Percentiles rank a stretch among this genome's conserved stretches.
Conservation (phyloP, 2,329 filamentous ascomycete species). For the Chalara sp. region DNA sequence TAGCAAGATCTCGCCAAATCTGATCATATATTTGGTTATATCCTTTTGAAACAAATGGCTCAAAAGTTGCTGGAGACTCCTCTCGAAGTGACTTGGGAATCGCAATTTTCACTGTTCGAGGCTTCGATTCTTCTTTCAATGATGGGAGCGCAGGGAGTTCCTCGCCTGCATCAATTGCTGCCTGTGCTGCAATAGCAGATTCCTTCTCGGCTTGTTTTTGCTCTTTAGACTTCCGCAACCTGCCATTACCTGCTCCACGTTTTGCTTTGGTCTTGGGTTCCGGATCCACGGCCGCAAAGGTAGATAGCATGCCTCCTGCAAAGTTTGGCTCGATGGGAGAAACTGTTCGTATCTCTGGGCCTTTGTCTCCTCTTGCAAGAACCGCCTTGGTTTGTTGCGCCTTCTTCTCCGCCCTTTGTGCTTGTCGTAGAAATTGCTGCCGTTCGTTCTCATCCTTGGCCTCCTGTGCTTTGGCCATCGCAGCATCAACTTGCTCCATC, state of each 20-base stretch:
- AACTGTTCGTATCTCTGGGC: slow-evolving; percentile 57
- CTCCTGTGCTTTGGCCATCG: slow-evolving; percentile 68
- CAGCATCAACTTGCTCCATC: slow-evolving; percentile 82
- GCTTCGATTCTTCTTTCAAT: slow-evolving; percentile 36
- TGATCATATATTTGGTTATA: slow-evolving; percentile 97
- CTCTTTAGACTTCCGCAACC: slow-evolving; percentile 87
- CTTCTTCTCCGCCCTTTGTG: slow-evolving; percentile 87
- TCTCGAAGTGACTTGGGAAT: slow-evolving; percentile 34
- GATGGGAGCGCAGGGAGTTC: slow-evolving; percentile 52
- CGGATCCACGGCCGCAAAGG: slow-evolving; percentile 57
- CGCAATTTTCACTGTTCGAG: slow-evolving; percentile 52
- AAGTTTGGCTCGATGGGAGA: slow-evolving; percentile 71
- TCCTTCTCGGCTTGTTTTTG: slow-evolving; percentile 77
- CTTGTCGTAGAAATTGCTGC: slow-evolving; percentile 74
- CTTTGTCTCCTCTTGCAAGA: slow-evolving; percentile 80
- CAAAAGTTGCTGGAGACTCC: slow-evolving; percentile 34
- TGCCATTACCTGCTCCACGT: slow-evolving; percentile 42
- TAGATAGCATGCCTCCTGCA: slow-evolving; percentile 79
- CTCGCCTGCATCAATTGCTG: slow-evolving; percentile 72
- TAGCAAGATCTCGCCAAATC: slow-evolving; percentile 90
- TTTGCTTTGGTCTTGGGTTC: slow-evolving; percentile 44
- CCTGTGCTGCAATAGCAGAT: slow-evolving; percentile 81
- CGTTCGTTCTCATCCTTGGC: slow-evolving; percentile 78
- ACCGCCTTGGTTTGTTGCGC: slow-evolving; percentile 84
- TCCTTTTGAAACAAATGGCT: slow-evolving; percentile 72